Evolutionary conservation across 2,329 filamentous ascomycete species (phyloP), one percentile per base, ranked within the genome.

Genomic region (Colletotrichum sp.): DNA sequence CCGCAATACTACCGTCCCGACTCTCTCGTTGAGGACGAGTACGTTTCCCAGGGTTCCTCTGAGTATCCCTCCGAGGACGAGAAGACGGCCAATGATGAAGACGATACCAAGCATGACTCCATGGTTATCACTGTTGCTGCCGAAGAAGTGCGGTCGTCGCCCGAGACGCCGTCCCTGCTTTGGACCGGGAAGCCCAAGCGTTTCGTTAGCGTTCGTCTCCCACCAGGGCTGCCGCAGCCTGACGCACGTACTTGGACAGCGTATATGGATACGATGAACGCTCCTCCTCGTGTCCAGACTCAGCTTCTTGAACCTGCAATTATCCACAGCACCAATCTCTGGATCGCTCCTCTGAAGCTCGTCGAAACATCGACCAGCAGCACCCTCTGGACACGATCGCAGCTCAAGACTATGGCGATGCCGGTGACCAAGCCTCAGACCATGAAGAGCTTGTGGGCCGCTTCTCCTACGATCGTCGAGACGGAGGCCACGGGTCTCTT

Each of bases 271-370:
- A 75, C 80, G 25, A 74, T 80, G 27, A 79, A 77, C 22, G 80
- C 76, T 71, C 75, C 80, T 39, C 69, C 75, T 5, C 85, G 84
- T 69, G 73, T 81, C 15, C 81, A 82, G 64, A 78, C 80, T 13
- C 82, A 80, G 39, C 78, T 78, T 36, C 76, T 81, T 12, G 81
- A 83, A 62, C 78, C 82, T 15, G 75, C 78, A 19, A 71, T 79
- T 16, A 81, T 88, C 44, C 81, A 86, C 76, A 87, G 85, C 78
- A 80, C 79, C 19, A 74, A 82, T 7, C 78, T 88, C 55, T 88
- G 87, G 87, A 72, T 39, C 27, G 34, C 55, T 3, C 27, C 66
- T 12, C 27, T 52, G 22, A 69, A 59, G 44, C 25, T 67, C 32
- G 27, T 30, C 15, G n/a, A 19, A 6, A 19, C 16, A 64, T 68